Evolutionary conservation across 2,329 filamentous ascomycete genomes (phyloP), one percentile per base, ranked within the genome.

Genomic region (Penicillium sclerotigenum): DNA sequence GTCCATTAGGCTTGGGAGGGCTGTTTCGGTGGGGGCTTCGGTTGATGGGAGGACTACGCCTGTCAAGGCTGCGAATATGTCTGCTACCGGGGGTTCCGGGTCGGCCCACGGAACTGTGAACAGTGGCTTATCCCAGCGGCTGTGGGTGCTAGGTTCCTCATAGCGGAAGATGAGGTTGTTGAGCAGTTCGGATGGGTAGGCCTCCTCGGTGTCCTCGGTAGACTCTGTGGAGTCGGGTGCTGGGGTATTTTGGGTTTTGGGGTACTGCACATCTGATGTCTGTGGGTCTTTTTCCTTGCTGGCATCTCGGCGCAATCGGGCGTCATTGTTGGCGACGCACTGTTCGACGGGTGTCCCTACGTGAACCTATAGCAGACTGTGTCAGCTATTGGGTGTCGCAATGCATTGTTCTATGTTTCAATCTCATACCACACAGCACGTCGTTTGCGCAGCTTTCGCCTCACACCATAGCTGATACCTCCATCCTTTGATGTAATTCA

Each of bases 401-500:
- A 22, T 20, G 26, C 31, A 22, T 33, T 14, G 34, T 33, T 33
- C 3, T 6, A 10, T 5, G n/a, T 6, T 38, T 5, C 9, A 24
- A 47, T 41, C 9, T 71, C 79, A 71, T 70, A 87, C 81, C 61
- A 87, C 83, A 65, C 84, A 87, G 67, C 78, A 84, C 3, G 82
- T 80, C 7, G 84, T 87, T 54, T 81, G 80, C 14, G 82, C 73
- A 4, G 84, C 83, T 70, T 87, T 87, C 28, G 84, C 83, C 69
- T 87, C 84, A 67, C 84, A 87, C 77, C 84, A 87, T 41, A 87
- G 71, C 72, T 87, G 85, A 65, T 87, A 87, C 37, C 84, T 77
- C 71, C 83, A 87, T 20, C 84, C 85, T 70, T 87, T 87, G 74
- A 87, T 87, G 70, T 87, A 87, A 68, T 87, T 87, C 74, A 86